Evolutionary conservation across 177 flowering plant genomes (phyloP).

Genomic region (Vitis hybrid): DNA sequence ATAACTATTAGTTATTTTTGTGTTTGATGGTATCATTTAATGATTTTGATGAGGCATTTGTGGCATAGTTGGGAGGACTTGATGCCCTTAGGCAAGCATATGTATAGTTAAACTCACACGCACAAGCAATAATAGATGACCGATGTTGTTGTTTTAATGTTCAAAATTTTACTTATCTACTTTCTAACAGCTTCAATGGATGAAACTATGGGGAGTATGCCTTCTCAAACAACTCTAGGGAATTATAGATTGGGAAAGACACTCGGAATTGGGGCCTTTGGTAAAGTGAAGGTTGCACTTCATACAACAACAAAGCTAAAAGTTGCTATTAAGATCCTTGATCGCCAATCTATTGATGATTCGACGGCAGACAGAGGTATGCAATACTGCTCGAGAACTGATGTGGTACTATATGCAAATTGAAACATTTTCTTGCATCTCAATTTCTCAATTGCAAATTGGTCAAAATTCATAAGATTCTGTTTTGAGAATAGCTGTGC

Average conservation of each 20-base stretch:
- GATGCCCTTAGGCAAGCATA: too few species aligned
- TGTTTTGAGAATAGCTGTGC: not conserved
- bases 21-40: too few species aligned
- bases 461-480: not conserved
- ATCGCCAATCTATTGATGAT: conserved; percentile 14
- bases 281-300: conserved; percentile 36
- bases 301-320: conserved; percentile 31
- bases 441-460: not conserved
- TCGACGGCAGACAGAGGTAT: conserved; percentile 24
- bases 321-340: conserved; percentile 37
- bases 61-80: too few species aligned
- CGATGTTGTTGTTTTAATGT: too few species aligned
- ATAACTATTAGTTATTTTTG: too few species aligned
- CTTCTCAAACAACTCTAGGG: conserved; percentile 5
- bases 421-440: not conserved
- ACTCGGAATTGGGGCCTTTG: conserved; percentile 34
- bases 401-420: not conserved
- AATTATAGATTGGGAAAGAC: conserved; percentile 26
- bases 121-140: too few species aligned
- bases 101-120: too few species aligned
- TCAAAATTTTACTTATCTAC: not conserved
- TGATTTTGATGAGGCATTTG: too few species aligned
- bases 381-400: not conserved
- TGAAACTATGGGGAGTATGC: not conserved
- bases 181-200: not conserved